Evolutionary conservation across 768 basidiomycete genomes (phyloP).

Genomic region (Podaxis sp.): DNA sequence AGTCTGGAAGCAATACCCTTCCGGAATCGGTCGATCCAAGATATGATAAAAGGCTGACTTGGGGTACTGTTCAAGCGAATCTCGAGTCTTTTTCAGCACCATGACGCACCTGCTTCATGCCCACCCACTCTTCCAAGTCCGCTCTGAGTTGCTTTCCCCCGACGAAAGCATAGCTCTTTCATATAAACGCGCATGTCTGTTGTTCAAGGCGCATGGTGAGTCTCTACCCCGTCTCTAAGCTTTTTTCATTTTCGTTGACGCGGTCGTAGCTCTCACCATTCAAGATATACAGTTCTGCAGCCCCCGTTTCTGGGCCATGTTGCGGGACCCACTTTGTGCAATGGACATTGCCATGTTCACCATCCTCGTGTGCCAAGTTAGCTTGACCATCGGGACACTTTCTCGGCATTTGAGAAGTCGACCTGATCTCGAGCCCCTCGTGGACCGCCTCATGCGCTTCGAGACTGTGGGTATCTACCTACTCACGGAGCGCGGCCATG

Average conservation of each 20-base stretch:
- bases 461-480: slow-evolving; percentile 52
- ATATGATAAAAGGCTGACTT: background rate
- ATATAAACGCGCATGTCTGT: slow-evolving; percentile 44
- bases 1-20: slow-evolving; percentile 7
- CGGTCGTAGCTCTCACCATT: slow-evolving; percentile 34
- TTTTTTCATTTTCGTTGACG: slow-evolving; percentile 8
- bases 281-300: slow-evolving; percentile 46
- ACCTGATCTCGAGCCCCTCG: slow-evolving; percentile 44
- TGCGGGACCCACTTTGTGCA: slow-evolving; percentile 48
- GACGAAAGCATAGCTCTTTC: slow-evolving; percentile 46
- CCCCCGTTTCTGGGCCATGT: slow-evolving; percentile 47
- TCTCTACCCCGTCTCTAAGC: background rate
- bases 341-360: slow-evolving; percentile 51
- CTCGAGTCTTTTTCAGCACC: slow-evolving; percentile 1
- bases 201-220: slow-evolving; percentile 47
- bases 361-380: slow-evolving; percentile 47
- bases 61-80: background rate
- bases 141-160: slow-evolving; percentile 37
- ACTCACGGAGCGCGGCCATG: slow-evolving; percentile 54
- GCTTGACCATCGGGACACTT: slow-evolving; percentile 50
- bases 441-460: slow-evolving; percentile 46
- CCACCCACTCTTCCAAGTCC: slow-evolving; percentile 43
- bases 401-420: slow-evolving; percentile 43
- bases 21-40: slow-evolving; percentile 1
- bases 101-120: slow-evolving; percentile 36